Conservation (phyloP, 345 rosid genomes). For the Litchi chinensis region DNA sequence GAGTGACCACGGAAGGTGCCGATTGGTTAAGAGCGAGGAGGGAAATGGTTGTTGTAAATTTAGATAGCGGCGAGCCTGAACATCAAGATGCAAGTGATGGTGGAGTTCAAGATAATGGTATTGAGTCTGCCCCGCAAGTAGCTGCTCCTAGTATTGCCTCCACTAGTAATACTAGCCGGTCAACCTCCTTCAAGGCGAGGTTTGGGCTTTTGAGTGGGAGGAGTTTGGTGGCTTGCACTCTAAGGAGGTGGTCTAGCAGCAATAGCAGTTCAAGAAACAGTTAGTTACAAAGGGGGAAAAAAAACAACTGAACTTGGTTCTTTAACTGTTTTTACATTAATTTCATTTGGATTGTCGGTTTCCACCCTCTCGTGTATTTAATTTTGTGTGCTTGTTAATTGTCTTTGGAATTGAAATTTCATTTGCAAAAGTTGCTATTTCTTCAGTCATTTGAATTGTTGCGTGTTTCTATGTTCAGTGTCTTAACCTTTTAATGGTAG, state of each 20-base stretch:
- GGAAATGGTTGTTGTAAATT: slow-evolving; percentile 54
- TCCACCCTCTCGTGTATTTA: slow-evolving; percentile 28
- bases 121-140: slow-evolving; percentile 51
- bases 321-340: slow-evolving; percentile 26
- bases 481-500: not conserved
- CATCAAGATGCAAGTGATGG: slow-evolving; percentile 54
- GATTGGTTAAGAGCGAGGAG: slow-evolving; percentile 52
- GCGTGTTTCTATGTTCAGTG: not conserved
- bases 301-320: slow-evolving; percentile 11
- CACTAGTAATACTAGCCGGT: slow-evolving; percentile 44
- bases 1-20: slow-evolving; percentile 60
- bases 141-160: slow-evolving; percentile 43
- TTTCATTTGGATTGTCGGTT: slow-evolving; percentile 29
- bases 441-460: not conserved
- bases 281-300: not conserved
- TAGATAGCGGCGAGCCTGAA: slow-evolving; percentile 59
- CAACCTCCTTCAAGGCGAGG: slow-evolving; percentile 65
- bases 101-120: slow-evolving; percentile 50
- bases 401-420: slow-evolving; percentile 36
- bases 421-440: slow-evolving; percentile 16
- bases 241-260: slow-evolving; percentile 62
- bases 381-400: slow-evolving; percentile 35
- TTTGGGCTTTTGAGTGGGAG: slow-evolving; percentile 66
- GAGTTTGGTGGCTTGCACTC: slow-evolving; percentile 76
- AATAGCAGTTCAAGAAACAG: slow-evolving; percentile 45